These are phyloP conservation scores for Panaeolus cyanescens DNA, from an alignment of 768 basidiomycete genomes.

Conservation along the genomic window DNA sequence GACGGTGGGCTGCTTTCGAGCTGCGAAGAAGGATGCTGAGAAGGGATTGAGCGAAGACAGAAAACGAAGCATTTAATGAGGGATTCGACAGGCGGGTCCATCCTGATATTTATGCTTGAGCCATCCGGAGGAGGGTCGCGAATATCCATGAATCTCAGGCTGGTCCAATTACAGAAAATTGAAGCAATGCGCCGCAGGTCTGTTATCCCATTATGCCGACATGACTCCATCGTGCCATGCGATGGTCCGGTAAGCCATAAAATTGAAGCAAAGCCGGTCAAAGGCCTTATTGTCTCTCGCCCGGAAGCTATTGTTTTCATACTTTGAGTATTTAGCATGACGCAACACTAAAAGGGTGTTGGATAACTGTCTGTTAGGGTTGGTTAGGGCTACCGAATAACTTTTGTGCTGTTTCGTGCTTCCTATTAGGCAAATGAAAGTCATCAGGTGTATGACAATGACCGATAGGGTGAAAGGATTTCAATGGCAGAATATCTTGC, in stretches of 20 bases:
- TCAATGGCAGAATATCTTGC: neutral
- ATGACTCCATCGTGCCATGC: neutral
- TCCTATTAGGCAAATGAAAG: neutral
- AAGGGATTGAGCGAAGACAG: neutral
- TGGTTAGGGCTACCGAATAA: neutral
- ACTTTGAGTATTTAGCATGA: neutral
- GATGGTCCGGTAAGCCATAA: neutral
- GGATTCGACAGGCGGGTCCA: neutral
- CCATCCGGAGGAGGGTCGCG: neutral
- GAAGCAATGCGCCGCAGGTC: neutral
- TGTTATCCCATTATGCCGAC: neutral
- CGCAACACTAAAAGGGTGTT: neutral
- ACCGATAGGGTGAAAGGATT: neutral
- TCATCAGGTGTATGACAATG: neutral
- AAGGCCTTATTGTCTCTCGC: neutral
- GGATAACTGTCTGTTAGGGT: neutral
- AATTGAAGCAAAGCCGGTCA: neutral
- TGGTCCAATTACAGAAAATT: neutral
- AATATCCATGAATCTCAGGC: neutral
- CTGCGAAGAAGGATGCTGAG: neutral
- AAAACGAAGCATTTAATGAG: neutral
- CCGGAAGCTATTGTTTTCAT: constrained; percentile 1
- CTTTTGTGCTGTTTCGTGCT: neutral
- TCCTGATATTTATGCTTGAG: constrained; percentile 1
- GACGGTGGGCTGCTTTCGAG: neutral